Base-by-base conservation (phyloP, 805 yeast genomes). In the Torulaspora franciscae region DNA sequence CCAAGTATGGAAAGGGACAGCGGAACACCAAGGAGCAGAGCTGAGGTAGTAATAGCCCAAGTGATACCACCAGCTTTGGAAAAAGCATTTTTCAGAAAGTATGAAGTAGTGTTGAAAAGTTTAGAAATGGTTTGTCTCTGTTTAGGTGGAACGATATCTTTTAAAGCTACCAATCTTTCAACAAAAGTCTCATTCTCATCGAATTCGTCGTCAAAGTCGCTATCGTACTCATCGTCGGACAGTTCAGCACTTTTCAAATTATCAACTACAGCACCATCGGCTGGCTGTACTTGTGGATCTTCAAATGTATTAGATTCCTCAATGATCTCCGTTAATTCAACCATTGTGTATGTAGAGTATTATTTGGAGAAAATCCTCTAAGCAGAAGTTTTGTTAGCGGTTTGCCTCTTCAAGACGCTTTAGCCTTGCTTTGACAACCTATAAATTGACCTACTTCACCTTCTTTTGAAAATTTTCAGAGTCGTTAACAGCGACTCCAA, bases 21-120 rank as follows among this genome's bases (percentile, higher is more conserved):
- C 52, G 99, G 99, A 37, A 89, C 95, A 65, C 96, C 97, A 58
- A 93, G 73, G 51, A 93, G 76, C 58, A 93, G 71, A 33, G 86
- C 81, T 33, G 93, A 78, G 9, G 98, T 82, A 9, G 96, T 81
- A 46, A 87, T 53, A 49, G 84, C 76, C 98, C 98, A 93, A 55
- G 90, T 74, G 32, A 85, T 71, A 56, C 77, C 76, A 49, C 96
- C 96, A 49, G 85, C 73, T 54, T 79, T 80, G 49, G 72, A 61
- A 44, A 81, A 69, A 28, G 79, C 74, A 27, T 73, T 47, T 46
- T 68, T 67, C 30, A 80, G 57, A 32, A 77, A 67, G 34, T 72
- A 65, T 48, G 67, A 56, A 13, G 69, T 57, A 23, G 66, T 38
- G 32, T 61, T 48, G 49, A 64, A 58, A 22, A 70, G 37, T 29